Evolutionary conservation across 352 stramenopile species (phyloP).

Genomic region (Phytopythium cucurbitacearum): DNA sequence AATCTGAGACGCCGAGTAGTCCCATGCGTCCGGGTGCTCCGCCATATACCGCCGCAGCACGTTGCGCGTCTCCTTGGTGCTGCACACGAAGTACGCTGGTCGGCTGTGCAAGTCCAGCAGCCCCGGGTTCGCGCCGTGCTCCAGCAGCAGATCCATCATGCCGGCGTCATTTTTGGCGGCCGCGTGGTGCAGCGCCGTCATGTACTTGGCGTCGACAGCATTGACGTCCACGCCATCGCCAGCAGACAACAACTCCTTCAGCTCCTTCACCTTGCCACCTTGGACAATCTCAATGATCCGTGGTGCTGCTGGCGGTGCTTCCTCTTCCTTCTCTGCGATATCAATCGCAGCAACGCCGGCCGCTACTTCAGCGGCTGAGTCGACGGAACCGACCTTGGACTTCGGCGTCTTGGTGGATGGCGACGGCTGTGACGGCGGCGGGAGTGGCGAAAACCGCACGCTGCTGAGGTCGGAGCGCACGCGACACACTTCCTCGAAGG

Average conservation of each 20-base stretch:
- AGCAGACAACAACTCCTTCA: conserved; percentile 38
- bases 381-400: neutral
- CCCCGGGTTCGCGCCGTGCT: conserved; percentile 82
- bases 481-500: conserved; percentile 81
- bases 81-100: conserved; percentile 88
- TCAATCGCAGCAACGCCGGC: conserved; percentile 6
- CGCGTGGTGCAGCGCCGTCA: conserved; percentile 78
- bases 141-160: conserved; percentile 70
- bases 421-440: conserved; percentile 12
- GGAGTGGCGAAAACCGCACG: conserved; percentile 57
- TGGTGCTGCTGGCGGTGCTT: conserved; percentile 11
- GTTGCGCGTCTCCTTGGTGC: conserved; percentile 87
- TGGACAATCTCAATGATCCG: conserved; percentile 38
- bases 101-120: conserved; percentile 76
- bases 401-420: neutral
- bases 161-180: conserved; percentile 36
- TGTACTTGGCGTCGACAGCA: conserved; percentile 50
- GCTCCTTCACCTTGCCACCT: conserved; percentile 20
- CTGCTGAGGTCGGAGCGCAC: conserved; percentile 69
- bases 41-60: conserved; percentile 88
- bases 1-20: conserved; percentile 71
- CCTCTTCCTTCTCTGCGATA: conserved; percentile 1
- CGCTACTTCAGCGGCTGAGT: conserved; percentile 7
- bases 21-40: conserved; percentile 74
- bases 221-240: conserved; percentile 36